These are phyloP conservation scores for Cercospora sp. DNA, from an alignment of 2,329 filamentous ascomycete species.

Conservation along the genomic window DNA sequence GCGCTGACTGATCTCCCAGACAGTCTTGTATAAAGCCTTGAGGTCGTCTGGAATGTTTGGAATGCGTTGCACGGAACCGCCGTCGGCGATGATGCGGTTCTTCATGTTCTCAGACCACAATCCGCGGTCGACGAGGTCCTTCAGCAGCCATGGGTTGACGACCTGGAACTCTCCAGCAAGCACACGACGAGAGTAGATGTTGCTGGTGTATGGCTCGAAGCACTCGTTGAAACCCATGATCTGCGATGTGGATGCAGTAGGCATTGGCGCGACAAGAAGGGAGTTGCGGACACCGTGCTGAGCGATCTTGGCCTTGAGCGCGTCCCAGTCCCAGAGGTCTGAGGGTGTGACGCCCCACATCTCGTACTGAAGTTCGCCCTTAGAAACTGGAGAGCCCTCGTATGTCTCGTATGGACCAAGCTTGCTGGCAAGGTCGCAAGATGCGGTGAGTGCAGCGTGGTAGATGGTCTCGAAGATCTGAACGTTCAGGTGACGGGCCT, in stretches of 20 bases:
- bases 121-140: conserved; percentile 96
- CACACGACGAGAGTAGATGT: conserved; percentile 98
- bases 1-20: conserved; percentile 98
- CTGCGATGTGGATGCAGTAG: conserved; percentile 93
- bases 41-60: conserved; percentile 94
- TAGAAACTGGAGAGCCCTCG: conserved; percentile 87
- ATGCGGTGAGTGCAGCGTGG: conserved; percentile 88
- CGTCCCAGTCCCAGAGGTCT: conserved; percentile 94
- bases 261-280: conserved; percentile 93
- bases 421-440: conserved; percentile 79
- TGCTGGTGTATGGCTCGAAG: conserved; percentile 99
- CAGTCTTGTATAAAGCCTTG: conserved; percentile 98
- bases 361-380: conserved; percentile 96
- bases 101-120: conserved; percentile 99
- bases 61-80: conserved; percentile 93
- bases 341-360: conserved; percentile 96
- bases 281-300: conserved; percentile 94
- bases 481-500: conserved; percentile 90
- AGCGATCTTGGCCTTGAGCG: conserved; percentile 85
- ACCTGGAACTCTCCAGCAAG: conserved; percentile 98
- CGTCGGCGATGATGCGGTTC: conserved; percentile 98
- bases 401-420: conserved; percentile 87
- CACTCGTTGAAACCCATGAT: conserved; percentile 99
- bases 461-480: conserved; percentile 99
- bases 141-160: conserved; percentile 97